phyloP scores from a whole-genome alignment of 352 stramenopile species.

The Pythium biforme region DNA sequence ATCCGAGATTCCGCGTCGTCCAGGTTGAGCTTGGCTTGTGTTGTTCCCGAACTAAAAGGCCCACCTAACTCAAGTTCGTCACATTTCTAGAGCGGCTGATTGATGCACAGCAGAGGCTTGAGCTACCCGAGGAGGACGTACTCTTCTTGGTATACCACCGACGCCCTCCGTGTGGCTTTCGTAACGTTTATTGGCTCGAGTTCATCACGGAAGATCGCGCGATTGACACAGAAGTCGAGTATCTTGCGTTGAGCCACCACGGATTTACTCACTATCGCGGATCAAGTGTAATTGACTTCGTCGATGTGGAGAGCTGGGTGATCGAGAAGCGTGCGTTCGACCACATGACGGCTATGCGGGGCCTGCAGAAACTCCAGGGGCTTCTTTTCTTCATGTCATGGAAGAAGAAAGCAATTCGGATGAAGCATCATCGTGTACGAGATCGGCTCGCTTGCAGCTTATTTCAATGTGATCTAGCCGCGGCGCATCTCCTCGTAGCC shows the following conservation, averaged over 20 bases:
- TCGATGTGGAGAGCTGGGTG: conserved; percentile 53
- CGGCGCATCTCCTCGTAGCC: conserved; percentile 32
- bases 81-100: neutral
- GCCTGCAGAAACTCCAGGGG: conserved; percentile 58
- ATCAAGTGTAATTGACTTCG: conserved; percentile 46
- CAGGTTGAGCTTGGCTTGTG: neutral
- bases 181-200: conserved; percentile 65
- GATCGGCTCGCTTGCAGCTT: conserved; percentile 42
- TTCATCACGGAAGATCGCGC: conserved; percentile 41
- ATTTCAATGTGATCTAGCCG: conserved; percentile 50
- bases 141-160: conserved; percentile 47
- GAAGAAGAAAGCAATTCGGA: conserved; percentile 53
- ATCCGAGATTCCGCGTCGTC: conserved; percentile 6
- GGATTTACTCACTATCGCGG: conserved; percentile 56
- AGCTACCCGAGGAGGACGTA: conserved; percentile 48
- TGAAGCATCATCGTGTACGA: conserved; percentile 38
- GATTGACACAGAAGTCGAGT: conserved; percentile 34
- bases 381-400: conserved; percentile 78
- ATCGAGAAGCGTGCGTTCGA: conserved; percentile 71
- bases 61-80: neutral
- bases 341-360: conserved; percentile 65
- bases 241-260: conserved; percentile 56
- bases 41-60: neutral
- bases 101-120: conserved; percentile 23
- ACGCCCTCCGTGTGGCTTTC: conserved; percentile 53